Base-by-base conservation (phyloP, 2,329 filamentous ascomycete species). In the Keithomyces neogunnii region DNA sequence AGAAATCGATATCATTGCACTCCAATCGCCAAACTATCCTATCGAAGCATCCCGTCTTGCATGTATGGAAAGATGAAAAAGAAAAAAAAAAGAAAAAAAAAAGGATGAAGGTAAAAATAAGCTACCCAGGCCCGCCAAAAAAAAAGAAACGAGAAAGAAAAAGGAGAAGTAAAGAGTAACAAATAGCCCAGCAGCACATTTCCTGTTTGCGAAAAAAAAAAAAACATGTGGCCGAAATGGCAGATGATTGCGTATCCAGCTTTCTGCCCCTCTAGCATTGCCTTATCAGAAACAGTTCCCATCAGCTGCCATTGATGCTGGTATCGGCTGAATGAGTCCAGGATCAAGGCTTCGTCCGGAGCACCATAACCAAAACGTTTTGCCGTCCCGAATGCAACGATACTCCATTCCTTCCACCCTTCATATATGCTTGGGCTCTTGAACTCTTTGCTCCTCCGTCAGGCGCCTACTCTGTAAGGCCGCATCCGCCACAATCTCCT, bases 1-100 rank as follows among this genome's bases (percentile, higher is more conserved):
- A 30, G 29, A 29, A 52, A 64, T 62, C 62, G 59, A 67, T 66
- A 66, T 68, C 70, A 72, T 70, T 72, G 66, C 72, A 75, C 72
- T 71, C 72, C 73, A 69, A 69, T 75, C 72, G 73, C 73, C 73
- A 71, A 72, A 72, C 64, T 66, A 68, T 72, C 72, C 71, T 73
- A 73, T 73, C 67, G 62, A 73, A 70, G 63, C 60, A 66, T 64
- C 63, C 63, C 63, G 63, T 36, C 49, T 47, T 45, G 49, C 33
- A 47, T 51, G 44, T 40, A 42, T 51, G 38, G 38, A 48, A 48
- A 36, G 11, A 36, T 35, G 8, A 31, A 58, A 56, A 57, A 56
- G 50, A 28, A 50, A 54, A 38, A 53, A 8, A 31, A 58, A 56
- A 57, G 54, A 51, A 28, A 50, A 54, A 38, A 53, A 57, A 54